Evolutionary conservation across 2,329 filamentous ascomycete species (phyloP).

Genomic region (Penicillium sp.): DNA sequence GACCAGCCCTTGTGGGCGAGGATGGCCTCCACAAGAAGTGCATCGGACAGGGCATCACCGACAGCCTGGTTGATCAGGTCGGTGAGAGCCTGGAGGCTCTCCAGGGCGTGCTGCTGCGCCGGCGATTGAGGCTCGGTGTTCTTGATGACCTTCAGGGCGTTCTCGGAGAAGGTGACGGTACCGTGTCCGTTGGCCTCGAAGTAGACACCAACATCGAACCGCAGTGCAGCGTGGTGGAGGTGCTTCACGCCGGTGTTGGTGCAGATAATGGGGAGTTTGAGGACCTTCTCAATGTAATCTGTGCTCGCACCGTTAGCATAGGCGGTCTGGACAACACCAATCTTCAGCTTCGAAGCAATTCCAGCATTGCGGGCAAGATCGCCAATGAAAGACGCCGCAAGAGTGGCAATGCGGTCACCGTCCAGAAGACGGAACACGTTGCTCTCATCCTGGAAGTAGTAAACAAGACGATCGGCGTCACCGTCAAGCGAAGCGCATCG

Average conservation of each 20-base stretch:
- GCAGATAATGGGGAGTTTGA: conserved; percentile 86
- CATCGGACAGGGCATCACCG: conserved; percentile 91
- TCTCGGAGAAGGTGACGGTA: conserved; percentile 88
- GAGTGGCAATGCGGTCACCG: conserved; percentile 92
- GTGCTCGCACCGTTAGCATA: conserved; percentile 97
- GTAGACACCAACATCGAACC: conserved; percentile 95
- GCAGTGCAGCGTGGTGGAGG: conserved; percentile 91
- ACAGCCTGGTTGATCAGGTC: conserved; percentile 98
- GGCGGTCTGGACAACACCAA: conserved; percentile 94
- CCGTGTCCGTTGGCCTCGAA: conserved; percentile 99
- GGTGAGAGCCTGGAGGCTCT: conserved; percentile 76
- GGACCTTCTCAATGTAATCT: conserved; percentile 81
- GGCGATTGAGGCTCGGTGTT: conserved; percentile 83
- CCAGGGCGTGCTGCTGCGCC: conserved; percentile 84
- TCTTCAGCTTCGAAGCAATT: conserved; percentile 75
- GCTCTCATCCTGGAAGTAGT: conserved; percentile 85
- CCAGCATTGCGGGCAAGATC: conserved; percentile 81
- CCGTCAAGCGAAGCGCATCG: conserved; percentile 91
- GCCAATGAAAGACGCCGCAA: conserved; percentile 89
- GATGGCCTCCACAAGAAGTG: conserved; percentile 93
- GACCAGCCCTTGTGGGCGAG: conserved; percentile 93
- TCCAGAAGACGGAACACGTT: conserved; percentile 89
- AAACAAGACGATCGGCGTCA: conserved; percentile 92
- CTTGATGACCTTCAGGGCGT: conserved; percentile 75
- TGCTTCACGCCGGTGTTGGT: conserved; percentile 97